phyloP scores from a whole-genome alignment of 768 basidiomycete species.

The Amanita molliuscula region DNA sequence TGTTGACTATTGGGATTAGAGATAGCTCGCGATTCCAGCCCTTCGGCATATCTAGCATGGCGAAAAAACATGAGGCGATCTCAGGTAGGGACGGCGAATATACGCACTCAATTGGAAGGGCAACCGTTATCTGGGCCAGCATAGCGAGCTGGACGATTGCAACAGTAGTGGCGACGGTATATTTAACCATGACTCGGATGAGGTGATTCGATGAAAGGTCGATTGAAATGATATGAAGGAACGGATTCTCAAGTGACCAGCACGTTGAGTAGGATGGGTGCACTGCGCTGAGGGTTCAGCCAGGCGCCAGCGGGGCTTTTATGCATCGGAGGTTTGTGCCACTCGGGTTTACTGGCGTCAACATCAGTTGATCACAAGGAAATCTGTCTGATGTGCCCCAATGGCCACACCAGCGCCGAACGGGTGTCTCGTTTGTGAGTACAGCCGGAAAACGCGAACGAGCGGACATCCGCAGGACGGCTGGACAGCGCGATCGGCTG shows the following conservation, averaged over 20 bases:
- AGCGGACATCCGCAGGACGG: no score
- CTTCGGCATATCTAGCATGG: not conserved
- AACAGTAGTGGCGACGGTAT: not conserved
- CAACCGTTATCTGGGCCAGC: constrained; percentile 17
- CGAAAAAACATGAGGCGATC: not conserved
- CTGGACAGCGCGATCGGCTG: no score
- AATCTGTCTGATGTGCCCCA: no score
- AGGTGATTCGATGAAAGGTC: not conserved
- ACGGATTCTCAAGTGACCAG: not conserved
- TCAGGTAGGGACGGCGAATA: not conserved
- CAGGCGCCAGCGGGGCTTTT: not conserved
- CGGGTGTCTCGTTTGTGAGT: no score
- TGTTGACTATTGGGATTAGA: no score
- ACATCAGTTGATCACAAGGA: no score
- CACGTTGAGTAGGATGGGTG: not conserved
- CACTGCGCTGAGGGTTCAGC: not conserved
- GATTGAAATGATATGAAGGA: not conserved
- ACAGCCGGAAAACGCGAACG: no score
- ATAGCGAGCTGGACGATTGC: constrained; percentile 18
- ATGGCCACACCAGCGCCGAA: no score
- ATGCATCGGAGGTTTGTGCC: no score
- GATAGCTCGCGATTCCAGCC: not conserved
- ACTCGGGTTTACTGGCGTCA: no score
- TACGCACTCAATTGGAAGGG: constrained; percentile 17
- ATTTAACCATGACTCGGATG: not conserved